Evolutionary conservation across 1,139 yeast genomes (phyloP).

Genomic region (Geotrichum cucujoidarum): DNA sequence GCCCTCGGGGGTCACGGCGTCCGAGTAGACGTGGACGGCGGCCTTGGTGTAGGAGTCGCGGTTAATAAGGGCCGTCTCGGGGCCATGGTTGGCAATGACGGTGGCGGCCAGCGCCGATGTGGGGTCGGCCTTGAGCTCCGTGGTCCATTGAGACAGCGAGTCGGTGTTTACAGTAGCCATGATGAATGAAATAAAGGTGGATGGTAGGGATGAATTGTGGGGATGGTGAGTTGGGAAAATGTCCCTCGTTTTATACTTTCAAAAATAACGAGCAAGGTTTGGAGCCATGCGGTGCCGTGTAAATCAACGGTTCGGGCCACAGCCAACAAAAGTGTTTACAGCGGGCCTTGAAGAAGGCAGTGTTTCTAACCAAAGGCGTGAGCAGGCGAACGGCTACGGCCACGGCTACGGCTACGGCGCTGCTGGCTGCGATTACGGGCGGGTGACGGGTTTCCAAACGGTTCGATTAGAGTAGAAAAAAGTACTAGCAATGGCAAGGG

Average conservation of each 20-base stretch:
- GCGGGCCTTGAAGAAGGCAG: too few species aligned
- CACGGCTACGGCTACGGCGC: too few species aligned
- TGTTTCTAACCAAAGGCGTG: too few species aligned
- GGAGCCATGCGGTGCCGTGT: too few species aligned
- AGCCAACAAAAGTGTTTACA: too few species aligned
- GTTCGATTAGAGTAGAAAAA: background rate
- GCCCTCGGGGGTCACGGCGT: slow-evolving; percentile 59
- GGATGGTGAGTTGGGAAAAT: background rate
- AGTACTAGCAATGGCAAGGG: background rate
- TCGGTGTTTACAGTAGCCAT: slow-evolving; percentile 1
- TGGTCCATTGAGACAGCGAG: slow-evolving; percentile 28
- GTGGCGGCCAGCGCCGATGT: slow-evolving; percentile 32
- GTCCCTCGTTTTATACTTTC: too few species aligned
- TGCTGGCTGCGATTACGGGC: too few species aligned
- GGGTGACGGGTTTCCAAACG: too few species aligned
- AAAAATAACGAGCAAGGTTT: too few species aligned
- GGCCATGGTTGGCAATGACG: slow-evolving; percentile 33
- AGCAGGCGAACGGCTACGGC: too few species aligned
- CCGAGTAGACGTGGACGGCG: slow-evolving; percentile 48
- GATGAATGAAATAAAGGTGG: background rate
- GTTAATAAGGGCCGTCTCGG: slow-evolving; percentile 39
- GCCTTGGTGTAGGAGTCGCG: slow-evolving; percentile 42
- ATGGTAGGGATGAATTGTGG: background rate
- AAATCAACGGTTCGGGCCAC: too few species aligned
- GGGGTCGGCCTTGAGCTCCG: slow-evolving; percentile 29